Base-by-base conservation (phyloP, 2,329 filamentous ascomycete genomes). In the Phialophora macrospora region DNA sequence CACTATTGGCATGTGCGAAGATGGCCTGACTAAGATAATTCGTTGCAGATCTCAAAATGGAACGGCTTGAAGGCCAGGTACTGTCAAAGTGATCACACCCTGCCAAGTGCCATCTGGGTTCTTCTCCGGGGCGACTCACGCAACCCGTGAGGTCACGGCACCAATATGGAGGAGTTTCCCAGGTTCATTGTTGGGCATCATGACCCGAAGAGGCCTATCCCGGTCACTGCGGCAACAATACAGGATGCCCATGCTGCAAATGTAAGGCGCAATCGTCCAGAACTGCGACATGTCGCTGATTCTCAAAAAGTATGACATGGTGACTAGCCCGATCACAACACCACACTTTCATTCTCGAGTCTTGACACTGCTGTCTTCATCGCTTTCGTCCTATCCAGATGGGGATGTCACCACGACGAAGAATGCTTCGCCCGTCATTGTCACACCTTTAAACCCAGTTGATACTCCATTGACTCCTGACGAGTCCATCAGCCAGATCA, bases 401-500 rank as follows among this genome's bases (percentile, higher is more conserved):
- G 73, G 71, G 22, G 71, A 74, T 70, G 76, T 77, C 28, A 81
- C 79, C 17, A 80, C 77, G 26, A 77, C 78, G 22, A 73, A 75
- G 49, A 81, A 81, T 69, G 78, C 76, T 38, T 75, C 73, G 41
- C 74, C 76, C 22, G 68, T 82, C 34, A 71, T 72, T 24, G 74
- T 83, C 44, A 77, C 80, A 17, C 75, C 79, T 34, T 71, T 83
- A 30, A 74, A 75, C 5, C 77, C 77, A 4, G 72, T 73, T 14
- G 81, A 83, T 71, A 80, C 80, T 2, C 88, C 93, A 49, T 80
- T 99, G 70, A 91, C 89, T 0, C 89, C 92, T 11, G 85, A 90
- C 67, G 93, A 97, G 75, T 93, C 92, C 0, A 87, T 93, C 67
- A 87, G 88, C 69, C 90, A 93, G 60, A 82, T 95, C 65, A 85